phyloP scores from a whole-genome alignment of 2,329 filamentous ascomycete species.

The Harringtonia aguacate region DNA sequence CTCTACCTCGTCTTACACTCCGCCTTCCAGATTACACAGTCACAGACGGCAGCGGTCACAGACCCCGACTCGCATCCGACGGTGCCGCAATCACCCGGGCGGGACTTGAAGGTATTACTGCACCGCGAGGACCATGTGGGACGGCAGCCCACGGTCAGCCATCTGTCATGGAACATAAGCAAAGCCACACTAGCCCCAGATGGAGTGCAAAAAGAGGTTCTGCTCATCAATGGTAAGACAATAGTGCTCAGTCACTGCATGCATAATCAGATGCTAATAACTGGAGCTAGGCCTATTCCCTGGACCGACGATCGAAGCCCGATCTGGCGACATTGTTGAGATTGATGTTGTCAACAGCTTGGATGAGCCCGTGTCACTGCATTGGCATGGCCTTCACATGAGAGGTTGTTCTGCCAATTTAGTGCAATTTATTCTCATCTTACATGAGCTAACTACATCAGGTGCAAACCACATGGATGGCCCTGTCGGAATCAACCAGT shows the following conservation, averaged over 20 bases:
- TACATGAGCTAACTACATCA: neutral
- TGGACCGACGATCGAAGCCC: constrained; percentile 36
- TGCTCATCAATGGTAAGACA: constrained; percentile 34
- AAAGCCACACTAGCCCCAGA: constrained; percentile 29
- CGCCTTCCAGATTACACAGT: too few species aligned
- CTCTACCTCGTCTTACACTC: neutral
- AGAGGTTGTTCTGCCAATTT: too few species aligned
- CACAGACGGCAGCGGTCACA: too few species aligned
- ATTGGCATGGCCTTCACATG: constrained; percentile 36
- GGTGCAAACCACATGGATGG: constrained; percentile 54
- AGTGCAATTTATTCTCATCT: too few species aligned
- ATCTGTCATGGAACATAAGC: constrained; percentile 29
- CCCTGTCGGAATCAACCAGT: constrained; percentile 54
- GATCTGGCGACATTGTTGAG: constrained; percentile 31
- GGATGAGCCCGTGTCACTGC: constrained; percentile 28
- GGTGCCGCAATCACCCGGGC: neutral
- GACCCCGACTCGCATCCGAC: too few species aligned
- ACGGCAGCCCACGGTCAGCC: constrained; percentile 21
- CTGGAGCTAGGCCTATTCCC: constrained; percentile 24
- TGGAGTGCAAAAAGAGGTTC: constrained; percentile 37
- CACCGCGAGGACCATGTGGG: constrained; percentile 30
- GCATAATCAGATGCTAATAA: neutral
- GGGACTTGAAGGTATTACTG: constrained; percentile 14
- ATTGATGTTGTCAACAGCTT: constrained; percentile 31
- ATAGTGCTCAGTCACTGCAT: neutral